Base-by-base conservation (phyloP, 176 grass and related monocot genomes). In the Eleusine indica region DNA sequence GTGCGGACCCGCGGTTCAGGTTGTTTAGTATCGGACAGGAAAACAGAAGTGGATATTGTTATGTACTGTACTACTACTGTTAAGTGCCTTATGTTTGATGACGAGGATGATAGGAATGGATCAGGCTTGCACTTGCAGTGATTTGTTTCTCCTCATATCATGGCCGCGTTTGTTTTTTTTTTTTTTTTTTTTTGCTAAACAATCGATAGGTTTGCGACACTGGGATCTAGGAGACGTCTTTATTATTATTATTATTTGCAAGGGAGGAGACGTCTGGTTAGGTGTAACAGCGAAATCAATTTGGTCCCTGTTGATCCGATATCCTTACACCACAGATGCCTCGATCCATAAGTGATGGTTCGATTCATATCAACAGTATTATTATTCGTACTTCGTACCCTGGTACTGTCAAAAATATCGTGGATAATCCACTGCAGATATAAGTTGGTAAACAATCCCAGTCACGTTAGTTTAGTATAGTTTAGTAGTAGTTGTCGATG, bases 1-100 rank as follows among this genome's bases (percentile, higher is more conserved):
- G 9, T 64, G 79, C 80, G 64, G 79, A 53, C 86, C 73, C 63
- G 3, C 32, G 53, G 54, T 44, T 72, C 49, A 3, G 51, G 42
- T 30, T 25, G 35, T 44, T 44, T 57, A 11, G 37, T 72, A 44
- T 76, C 19, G 21, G 47, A 22, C 76, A 74, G 44, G 7, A 62
- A 57, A 78, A 56, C 14, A 19, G 13, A 83, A 79, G 67, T 73
- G 75, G 74, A 73, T 79, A 83, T 83, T 66, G 72, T 82, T 73
- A 11, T 22, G 44, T 48, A n/a, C 5, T 47, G 53, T 52, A 17
- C 0, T 48, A 2, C 13, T 9, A 62, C 25, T 5, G 61, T 14
- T 60, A 7, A 2, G 51, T 61, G 7, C 9, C 62, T 35, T 35
- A 35, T 35, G 32, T 35, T 35, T 25, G 65, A 43, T 40, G 65